Base-by-base conservation (phyloP, 495 filamentous ascomycete species). In the Podospora fimiseda region DNA sequence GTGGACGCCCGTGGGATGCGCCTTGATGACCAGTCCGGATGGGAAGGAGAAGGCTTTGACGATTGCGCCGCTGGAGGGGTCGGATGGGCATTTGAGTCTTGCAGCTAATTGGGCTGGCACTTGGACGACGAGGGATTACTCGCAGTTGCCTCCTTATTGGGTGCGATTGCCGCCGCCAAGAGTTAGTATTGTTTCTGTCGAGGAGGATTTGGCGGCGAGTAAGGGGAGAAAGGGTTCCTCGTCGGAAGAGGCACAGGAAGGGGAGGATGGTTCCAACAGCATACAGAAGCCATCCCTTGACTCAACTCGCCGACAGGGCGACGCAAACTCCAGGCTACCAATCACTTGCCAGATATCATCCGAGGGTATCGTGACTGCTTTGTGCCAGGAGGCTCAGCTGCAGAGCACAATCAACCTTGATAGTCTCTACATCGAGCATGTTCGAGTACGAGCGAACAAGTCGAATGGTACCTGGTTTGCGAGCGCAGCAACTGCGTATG, bases 1-100 rank as follows among this genome's bases (percentile, higher is more conserved):
- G 5, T 85, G 82, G 83, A 81, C 81, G 14, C 82, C 83, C 0
- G 76, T 73, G 0, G 82, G 81, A 9, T 84, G 81, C 27, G 64
- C 72, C 3, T 59, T 86, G 52, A 71, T 86, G 64, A 66, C 74
- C 30, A 73, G 72, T 2, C 81, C 83, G 0, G 75, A 79, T 45
- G 68, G 71, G 5, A 60, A 58, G n/a, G 63, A 79, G 40, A 70
- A 72, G 22, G 76, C 79, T 4, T 53, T 86, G 52, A 74, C 70
- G n/a, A 73, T 85, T 30, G 74, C 77, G 1, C 69, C 76, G 3
- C 60, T 82, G 7, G 80, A 84, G 55, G 79, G 83, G 61, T 80
- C 78, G 0, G 82, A 85, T 64, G 82, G 83, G 0, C 73, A 84
- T 59, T 59, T 86, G 47, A 82, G 77, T 22, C 53, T 86, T 45